Evolutionary conservation across 129 eudicot species (phyloP), one percentile per base, ranked within the genome.

Genomic region (Saussurea involucrata): DNA sequence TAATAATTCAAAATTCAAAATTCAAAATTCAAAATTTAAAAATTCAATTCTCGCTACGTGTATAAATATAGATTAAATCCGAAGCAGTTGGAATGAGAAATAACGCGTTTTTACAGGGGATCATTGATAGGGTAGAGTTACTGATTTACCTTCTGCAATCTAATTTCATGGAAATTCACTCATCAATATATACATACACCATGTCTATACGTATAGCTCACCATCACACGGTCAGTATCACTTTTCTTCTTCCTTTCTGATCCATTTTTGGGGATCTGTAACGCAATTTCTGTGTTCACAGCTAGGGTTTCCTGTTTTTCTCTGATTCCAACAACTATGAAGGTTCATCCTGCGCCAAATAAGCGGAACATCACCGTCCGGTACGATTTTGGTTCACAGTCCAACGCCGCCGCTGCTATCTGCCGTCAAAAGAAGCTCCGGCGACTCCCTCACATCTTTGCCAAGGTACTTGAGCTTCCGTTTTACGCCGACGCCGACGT

Each of bases 401-500:
- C 77, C 1, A 34, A 21, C 13, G 85, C 9, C 36, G 7, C 57
- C 34, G 36, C 80, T 4, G 5, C 34, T 37, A 68, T 21, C 73
- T 55, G 82, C 85, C 78, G 78, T 22, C 86, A 84, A 46, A 93
- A 90, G 86, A 93, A 90, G 85, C 97, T 93, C 70, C 85, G 91
- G 28, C 86, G 98, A 31, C 92, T 93, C 40, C 98, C 98, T 0
- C 98, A 93, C 88, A 88, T 93, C 83, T 93, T 93, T 83, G 86
- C 88, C 2, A 93, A 90, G 76, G 98, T 93, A 13, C 91, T 93
- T 20, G 98, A 88, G 60, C 97, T 93, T 0, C 98, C 98, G 13
- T 93, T 93, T 32, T 83, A 78, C 77, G 84, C 97, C 10, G 93
- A 90, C 72, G 87, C 98, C 33, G 92, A 90, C 25, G 95, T 93